A percentile compares a stretch with the other conserved stretches of the same genome.
phyloP scores from a whole-genome alignment of 768 basidiomycete species.

The Suillus alpinus region DNA sequence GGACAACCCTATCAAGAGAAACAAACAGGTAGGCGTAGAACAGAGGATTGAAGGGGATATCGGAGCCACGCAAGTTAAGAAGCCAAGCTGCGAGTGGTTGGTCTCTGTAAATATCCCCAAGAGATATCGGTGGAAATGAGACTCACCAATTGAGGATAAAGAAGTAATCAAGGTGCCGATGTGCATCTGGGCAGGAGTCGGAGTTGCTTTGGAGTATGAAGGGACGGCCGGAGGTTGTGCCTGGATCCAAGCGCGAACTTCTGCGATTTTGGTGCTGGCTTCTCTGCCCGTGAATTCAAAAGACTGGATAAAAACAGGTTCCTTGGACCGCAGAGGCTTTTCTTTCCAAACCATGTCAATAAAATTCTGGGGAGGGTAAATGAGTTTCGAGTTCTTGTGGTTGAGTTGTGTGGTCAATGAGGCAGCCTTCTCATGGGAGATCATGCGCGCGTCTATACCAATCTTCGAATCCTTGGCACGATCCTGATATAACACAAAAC shows the following conservation, averaged over 20 bases:
- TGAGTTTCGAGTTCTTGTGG: slow-evolving; percentile 57
- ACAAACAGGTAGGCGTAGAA: slow-evolving; percentile 88
- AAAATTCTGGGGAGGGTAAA: slow-evolving; percentile 81
- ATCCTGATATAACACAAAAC: slow-evolving; percentile 30
- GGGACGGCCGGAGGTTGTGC: slow-evolving; percentile 56
- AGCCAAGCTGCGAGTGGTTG: slow-evolving; percentile 61
- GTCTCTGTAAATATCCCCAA: neutral
- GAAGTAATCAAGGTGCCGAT: slow-evolving; percentile 67
- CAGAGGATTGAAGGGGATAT: slow-evolving; percentile 90
- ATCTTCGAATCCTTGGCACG: slow-evolving; percentile 47
- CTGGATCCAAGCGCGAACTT: slow-evolving; percentile 69
- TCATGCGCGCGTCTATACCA: slow-evolving; percentile 83
- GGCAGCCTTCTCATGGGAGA: slow-evolving; percentile 69
- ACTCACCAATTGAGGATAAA: slow-evolving; percentile 67
- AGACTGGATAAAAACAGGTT: slow-evolving; percentile 64
- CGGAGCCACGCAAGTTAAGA: slow-evolving; percentile 85
- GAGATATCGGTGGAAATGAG: neutral
- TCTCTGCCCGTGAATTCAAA: slow-evolving; percentile 70
- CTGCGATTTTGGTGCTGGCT: slow-evolving; percentile 65
- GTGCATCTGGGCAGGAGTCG: slow-evolving; percentile 61
- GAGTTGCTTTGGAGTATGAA: slow-evolving; percentile 59
- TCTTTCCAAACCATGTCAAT: slow-evolving; percentile 81
- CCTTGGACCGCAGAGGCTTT: slow-evolving; percentile 66
- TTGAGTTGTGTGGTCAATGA: slow-evolving; percentile 56
- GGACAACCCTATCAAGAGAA: slow-evolving; percentile 51